Percentiles rank a stretch among this genome's conserved stretches.
Evolutionary conservation across 495 filamentous ascomycete genomes (phyloP).

Genomic region (Penicillium ochrochloron): DNA sequence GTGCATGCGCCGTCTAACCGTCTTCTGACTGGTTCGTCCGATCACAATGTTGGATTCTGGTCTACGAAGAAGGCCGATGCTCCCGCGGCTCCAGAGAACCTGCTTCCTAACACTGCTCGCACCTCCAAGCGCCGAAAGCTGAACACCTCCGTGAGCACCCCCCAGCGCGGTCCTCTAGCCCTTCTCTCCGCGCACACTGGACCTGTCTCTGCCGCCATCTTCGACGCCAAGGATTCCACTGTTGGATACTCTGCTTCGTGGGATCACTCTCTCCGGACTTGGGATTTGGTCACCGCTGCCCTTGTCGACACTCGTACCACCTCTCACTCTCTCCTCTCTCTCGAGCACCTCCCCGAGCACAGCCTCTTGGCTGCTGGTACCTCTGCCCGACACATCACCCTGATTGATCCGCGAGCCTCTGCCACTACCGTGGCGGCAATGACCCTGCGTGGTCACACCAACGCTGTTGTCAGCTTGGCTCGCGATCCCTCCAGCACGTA

Average conservation of each 20-base stretch:
- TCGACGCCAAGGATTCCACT: conserved; percentile 81
- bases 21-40: conserved; percentile 80
- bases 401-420: conserved; percentile 83
- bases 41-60: conserved; percentile 85
- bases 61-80: conserved; percentile 72
- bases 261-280: conserved; percentile 88
- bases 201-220: conserved; percentile 74
- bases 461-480: conserved; percentile 75
- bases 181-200: conserved; percentile 72
- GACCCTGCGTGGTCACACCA: conserved; percentile 88
- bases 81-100: conserved; percentile 66
- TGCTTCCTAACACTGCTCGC: conserved; percentile 64
- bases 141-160: conserved; percentile 61
- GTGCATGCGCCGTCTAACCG: conserved; percentile 75
- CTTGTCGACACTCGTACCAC: conserved; percentile 80
- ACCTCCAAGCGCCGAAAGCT: conserved; percentile 79
- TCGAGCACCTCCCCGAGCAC: conserved; percentile 68
- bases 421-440: conserved; percentile 75
- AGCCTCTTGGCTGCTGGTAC: conserved; percentile 84
- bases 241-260: conserved; percentile 87
- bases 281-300: conserved; percentile 80
- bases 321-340: conserved; percentile 76
- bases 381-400: conserved; percentile 81
- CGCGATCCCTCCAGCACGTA: conserved; percentile 75
- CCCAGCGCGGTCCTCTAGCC: conserved; percentile 79